phyloP scores from a whole-genome alignment of 495 filamentous ascomycete genomes.

The Xylaria flabelliformis region DNA sequence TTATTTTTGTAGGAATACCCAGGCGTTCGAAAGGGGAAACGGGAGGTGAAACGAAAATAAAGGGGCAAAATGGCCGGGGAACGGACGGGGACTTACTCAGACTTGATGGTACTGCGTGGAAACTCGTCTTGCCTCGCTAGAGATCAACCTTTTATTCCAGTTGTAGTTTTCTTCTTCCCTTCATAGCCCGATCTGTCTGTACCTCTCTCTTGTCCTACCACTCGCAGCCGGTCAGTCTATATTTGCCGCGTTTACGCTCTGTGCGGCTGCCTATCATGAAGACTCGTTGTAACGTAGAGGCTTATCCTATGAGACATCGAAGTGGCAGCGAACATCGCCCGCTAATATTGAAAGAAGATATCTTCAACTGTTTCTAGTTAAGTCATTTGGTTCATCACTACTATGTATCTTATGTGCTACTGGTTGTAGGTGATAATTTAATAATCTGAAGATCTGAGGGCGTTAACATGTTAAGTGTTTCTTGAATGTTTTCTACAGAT shows the following conservation, averaged over 20 bases:
- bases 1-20: constrained; percentile 23
- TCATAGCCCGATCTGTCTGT: constrained; percentile 8
- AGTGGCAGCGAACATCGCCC: too few species aligned
- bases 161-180: constrained; percentile 1
- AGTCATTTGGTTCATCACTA: not conserved
- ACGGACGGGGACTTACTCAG: not conserved
- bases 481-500: constrained; percentile 10
- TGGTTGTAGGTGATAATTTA: not conserved
- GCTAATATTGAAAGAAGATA: not conserved
- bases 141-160: not conserved
- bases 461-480: constrained; percentile 8
- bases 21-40: constrained; percentile 24
- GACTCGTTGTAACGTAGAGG: not conserved
- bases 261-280: not conserved
- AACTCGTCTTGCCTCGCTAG: constrained; percentile 3
- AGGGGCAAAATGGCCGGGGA: not conserved
- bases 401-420: not conserved
- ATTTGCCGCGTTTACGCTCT: not conserved
- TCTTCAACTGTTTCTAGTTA: not conserved
- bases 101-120: constrained; percentile 1
- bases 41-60: constrained; percentile 1
- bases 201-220: constrained; percentile 16
- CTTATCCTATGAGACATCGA: not conserved
- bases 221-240: not conserved
- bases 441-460: not conserved